Base-by-base conservation (phyloP, 352 stramenopile genomes). In the Phytophthora quininea region DNA sequence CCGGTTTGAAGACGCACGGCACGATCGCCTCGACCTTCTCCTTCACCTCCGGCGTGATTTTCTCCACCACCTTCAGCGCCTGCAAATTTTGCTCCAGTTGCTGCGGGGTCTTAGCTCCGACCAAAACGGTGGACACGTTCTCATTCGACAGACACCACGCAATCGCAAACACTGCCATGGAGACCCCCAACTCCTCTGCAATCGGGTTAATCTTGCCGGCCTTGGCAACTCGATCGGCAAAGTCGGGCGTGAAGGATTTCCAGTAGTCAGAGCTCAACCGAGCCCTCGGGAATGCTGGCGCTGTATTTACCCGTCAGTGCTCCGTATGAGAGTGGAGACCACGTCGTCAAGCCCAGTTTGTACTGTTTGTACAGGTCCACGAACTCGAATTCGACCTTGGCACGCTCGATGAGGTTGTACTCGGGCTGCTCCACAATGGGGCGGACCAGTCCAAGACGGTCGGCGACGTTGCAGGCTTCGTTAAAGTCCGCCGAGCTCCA, bases 301-400 rank as follows among this genome's bases (percentile, higher is more conserved):
- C 62, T 74, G 73, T 91, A 89, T 67, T 93, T 93, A 53, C 81
- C 81, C 24, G 82, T 89, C 6, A 93, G 63, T 15, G 84, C 29
- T 6, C 82, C 85, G 11, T 69, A 78, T n/a, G 71, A 69, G 0
- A 92, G 64, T 4, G 62, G 67, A 7, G 59, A 68, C 60, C 50
- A 74, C 32, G 52, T 62, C 40, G 78, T 88, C 11, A 78, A 56
- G 3, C 76, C 79, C 11, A 84, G 54, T 32, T 83, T 86, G 69
- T 87, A 87, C 32, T 76, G 71, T 45, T 80, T 68, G 71, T 81
- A 91, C 51, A 91, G 49, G 24, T 76, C 60, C 30, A 62, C 51
- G 54, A 79, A 89, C 61, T 91, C 79, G 45, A 76, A 74, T 53
- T 91, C 82, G 12, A 91, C 71, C 24, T 71, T 70, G 31, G 71